Percentiles rank a stretch among this genome's conserved stretches.
phyloP scores from a whole-genome alignment of 2,329 filamentous ascomycete species.

The Beauveria australis region DNA sequence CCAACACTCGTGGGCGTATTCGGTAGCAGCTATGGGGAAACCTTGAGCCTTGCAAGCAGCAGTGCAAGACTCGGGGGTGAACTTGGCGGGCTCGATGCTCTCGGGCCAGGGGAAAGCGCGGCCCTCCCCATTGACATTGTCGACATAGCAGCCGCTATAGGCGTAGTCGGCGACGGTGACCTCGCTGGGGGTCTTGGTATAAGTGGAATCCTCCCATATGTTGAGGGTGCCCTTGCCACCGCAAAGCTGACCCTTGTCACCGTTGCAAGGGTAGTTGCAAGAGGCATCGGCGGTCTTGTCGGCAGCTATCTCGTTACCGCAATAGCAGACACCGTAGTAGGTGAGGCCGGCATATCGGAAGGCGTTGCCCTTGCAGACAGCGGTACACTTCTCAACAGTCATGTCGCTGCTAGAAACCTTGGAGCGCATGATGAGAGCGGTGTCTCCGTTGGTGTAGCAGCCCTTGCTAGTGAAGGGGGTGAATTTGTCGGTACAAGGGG shows the following conservation, averaged over 20 bases:
- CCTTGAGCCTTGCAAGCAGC: constrained; percentile 33
- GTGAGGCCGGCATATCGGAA: constrained; percentile 43
- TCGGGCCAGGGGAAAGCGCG: constrained; percentile 38
- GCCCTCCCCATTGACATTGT: constrained; percentile 28
- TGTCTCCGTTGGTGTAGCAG: constrained; percentile 35
- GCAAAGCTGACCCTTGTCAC: constrained; percentile 36
- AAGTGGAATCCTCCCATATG: constrained; percentile 41
- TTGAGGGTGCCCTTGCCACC: constrained; percentile 40
- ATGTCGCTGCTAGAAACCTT: constrained; percentile 29
- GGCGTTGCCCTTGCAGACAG: constrained; percentile 43
- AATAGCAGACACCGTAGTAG: constrained; percentile 46
- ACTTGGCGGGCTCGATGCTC: constrained; percentile 24
- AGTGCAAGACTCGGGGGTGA: constrained; percentile 37
- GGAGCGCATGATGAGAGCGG: constrained; percentile 35
- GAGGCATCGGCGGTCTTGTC: constrained; percentile 42
- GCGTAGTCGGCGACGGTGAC: constrained; percentile 44
- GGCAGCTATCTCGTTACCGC: constrained; percentile 42
- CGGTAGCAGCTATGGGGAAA: constrained; percentile 40
- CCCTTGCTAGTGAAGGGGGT: constrained; percentile 41
- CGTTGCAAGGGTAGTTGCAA: constrained; percentile 49
- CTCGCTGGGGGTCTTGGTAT: constrained; percentile 33
- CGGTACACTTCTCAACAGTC: constrained; percentile 39
- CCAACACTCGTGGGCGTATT: constrained; percentile 40
- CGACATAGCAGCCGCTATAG: constrained; percentile 54
- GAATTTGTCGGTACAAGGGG: constrained; percentile 36